Evolutionary conservation across 2,329 filamentous ascomycete species (phyloP), one percentile per base, ranked within the genome.

Genomic region (Dactylonectria macrodidyma): DNA sequence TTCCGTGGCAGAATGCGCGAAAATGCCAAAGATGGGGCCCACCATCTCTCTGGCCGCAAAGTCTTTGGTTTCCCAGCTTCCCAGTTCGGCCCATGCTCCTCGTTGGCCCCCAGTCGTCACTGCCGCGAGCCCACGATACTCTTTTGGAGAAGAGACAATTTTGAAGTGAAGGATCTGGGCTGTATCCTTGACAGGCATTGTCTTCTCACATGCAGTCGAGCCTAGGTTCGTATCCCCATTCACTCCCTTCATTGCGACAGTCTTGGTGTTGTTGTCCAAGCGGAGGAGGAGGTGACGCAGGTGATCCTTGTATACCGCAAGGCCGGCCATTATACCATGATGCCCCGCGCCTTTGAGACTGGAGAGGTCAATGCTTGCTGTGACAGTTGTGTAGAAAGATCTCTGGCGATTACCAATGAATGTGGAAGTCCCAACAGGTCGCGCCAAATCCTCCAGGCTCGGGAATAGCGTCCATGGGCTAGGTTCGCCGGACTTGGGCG

Each of bases 261-360:
- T 34, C 5, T n/a, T 44, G 10, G 30, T 59, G 12, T 54, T 33
- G 1, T 47, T 10, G 3, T 64, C 58, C 36, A 58, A 69, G 2
- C 14, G 12, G 11, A 69, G 57, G 1, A 65, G 60, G 24, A 67
- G 51, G 24, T 67, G 51, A 3, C 67, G 59, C 4, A 64, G 38
- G 26, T 67, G 65, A 16, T 69, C 67, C 33, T 69, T 69, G 52
- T 69, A 69, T 16, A 69, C n/a, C 8, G 65, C 44, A 46, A 67
- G 12, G 2, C 67, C 67, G 11, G 67, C 65, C 33, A n/a, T n/a
- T n/a, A n/a, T n/a, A n/a, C n/a, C n/a, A n/a, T n/a, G n/a, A n/a
- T 56, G 19, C 12, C 55, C 12, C 2, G 60, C 56, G 3, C 19
- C 51, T 7, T 38, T 12, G 2, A 65, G 19, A 2, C 52, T 41